These are phyloP conservation scores for Cinnamomum chago DNA, from an alignment of 164 flowering plant species.

Conservation along the genomic window DNA sequence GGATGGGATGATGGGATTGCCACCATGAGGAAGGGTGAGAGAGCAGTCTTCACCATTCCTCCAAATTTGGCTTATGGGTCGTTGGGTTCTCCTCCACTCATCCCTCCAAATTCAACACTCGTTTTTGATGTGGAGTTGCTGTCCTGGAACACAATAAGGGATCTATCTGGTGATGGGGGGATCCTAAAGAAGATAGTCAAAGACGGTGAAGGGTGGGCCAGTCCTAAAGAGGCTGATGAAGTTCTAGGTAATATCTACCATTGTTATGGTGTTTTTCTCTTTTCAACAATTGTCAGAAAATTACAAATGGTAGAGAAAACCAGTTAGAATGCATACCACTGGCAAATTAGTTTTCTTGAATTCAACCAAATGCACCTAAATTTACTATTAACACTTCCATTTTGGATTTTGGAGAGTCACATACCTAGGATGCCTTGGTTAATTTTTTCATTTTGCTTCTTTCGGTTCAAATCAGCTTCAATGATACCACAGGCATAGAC, in stretches of 20 bases:
- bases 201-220: slow-evolving; percentile 51
- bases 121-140: slow-evolving; percentile 45
- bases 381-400: no score
- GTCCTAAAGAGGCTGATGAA: slow-evolving; percentile 47
- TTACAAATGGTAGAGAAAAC: no score
- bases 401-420: not conserved
- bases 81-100: slow-evolving; percentile 34
- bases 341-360: no score
- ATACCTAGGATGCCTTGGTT: not conserved
- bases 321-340: no score
- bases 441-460: not conserved
- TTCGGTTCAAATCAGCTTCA: not conserved
- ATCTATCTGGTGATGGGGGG: slow-evolving; percentile 50
- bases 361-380: no score
- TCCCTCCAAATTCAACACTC: slow-evolving; percentile 46
- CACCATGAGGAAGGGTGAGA: slow-evolving; percentile 62
- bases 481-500: not conserved
- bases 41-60: slow-evolving; percentile 46
- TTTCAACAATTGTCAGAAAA: no score
- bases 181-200: slow-evolving; percentile 39
- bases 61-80: slow-evolving; percentile 50
- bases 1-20: slow-evolving; percentile 61
- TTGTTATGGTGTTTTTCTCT: not conserved
- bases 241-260: slow-evolving; percentile 33
- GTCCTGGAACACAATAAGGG: slow-evolving; percentile 46